Base-by-base conservation (phyloP, 352 stramenopile species). In the Phytophthora cryptogea region DNA sequence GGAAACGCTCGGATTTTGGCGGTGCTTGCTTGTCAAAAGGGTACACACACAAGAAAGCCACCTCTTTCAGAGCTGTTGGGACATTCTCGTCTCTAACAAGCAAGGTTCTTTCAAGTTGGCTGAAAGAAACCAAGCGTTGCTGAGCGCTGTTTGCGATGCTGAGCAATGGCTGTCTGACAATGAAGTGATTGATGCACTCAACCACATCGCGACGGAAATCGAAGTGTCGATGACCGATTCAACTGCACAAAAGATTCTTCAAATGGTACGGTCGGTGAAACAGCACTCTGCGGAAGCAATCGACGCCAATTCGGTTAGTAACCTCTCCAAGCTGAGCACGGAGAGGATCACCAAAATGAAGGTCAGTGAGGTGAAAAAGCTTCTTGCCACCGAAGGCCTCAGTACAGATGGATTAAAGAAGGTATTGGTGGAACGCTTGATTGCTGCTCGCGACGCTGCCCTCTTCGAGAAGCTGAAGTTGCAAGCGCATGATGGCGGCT, bases 1-100 rank as follows among this genome's bases (percentile, higher is more conserved):
- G 76, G n/a, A 40, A 54, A 58, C 50, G 20, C 59, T 89, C 14
- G 76, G 75, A 1, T 88, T 89, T 51, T 89, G 79, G 79, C 72
- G 69, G 45, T 86, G 69, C 40, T 69, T 89, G 56, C 54, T 88
- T 16, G 41, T 77, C 35, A 74, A 59, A 62, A 59, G 48, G n/a
- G 28, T 50, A 2, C 47, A 10, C 20, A 44, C 36, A 11, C n/a
- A 14, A 7, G 37, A 66, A n/a, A 62, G 10, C 27, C 3, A 62
- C 20, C 32, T 39, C 8, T 30, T 67, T 7, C 39, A 66, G 41
- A 63, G 41, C 13, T 83, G 74, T 43, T 88, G 78, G 78, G 20
- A 33, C 16, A 26, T 81, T 17, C 53, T 80, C 2, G 39, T 17
- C 8, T 49, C 49, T 9, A 48, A 8, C 11, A 57, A 42, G 48